Evolutionary conservation across 495 filamentous ascomycete species (phyloP).

Genomic region (Lasiosphaeris hirsuta): DNA sequence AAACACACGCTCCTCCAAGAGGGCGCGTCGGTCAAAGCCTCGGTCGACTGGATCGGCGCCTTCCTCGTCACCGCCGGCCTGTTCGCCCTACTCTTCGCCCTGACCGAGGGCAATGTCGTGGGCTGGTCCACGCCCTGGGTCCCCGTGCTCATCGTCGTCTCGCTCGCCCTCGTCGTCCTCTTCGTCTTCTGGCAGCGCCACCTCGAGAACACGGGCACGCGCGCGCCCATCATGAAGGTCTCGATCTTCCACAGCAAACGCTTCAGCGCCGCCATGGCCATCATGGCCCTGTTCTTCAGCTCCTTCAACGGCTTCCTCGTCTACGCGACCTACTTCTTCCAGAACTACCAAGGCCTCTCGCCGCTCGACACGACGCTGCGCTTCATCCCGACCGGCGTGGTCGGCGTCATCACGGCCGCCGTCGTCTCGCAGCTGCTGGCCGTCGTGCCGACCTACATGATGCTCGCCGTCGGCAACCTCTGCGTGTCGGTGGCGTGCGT

Average conservation of each 20-base stretch:
- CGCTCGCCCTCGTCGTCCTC: constrained; percentile 51
- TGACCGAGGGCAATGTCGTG: constrained; percentile 61
- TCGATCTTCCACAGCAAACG: constrained; percentile 50
- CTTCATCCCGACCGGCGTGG: constrained; percentile 58
- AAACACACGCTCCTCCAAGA: constrained; percentile 28
- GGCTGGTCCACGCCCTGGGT: constrained; percentile 69
- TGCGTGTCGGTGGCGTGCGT: constrained; percentile 47
- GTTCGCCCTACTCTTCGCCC: constrained; percentile 57
- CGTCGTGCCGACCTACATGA: constrained; percentile 48
- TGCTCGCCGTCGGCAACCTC: constrained; percentile 52
- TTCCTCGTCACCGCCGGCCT: constrained; percentile 61
- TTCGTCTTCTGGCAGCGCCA: constrained; percentile 66
- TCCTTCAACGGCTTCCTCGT: constrained; percentile 58
- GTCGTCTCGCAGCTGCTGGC: constrained; percentile 54
- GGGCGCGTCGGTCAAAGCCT: constrained; percentile 23
- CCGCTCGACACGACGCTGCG: constrained; percentile 57
- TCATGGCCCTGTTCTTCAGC: constrained; percentile 58
- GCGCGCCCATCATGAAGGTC: constrained; percentile 57
- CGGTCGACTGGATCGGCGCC: constrained; percentile 65
- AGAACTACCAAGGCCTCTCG: constrained; percentile 54
- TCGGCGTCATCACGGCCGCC: constrained; percentile 46
- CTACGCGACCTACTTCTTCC: constrained; percentile 61
- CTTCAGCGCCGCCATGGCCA: constrained; percentile 58
- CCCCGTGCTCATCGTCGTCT: constrained; percentile 58
- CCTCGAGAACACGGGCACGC: constrained; percentile 42